Evolutionary conservation across 2,329 filamentous ascomycete genomes (phyloP).

Genomic region (Byssothecium circinans): DNA sequence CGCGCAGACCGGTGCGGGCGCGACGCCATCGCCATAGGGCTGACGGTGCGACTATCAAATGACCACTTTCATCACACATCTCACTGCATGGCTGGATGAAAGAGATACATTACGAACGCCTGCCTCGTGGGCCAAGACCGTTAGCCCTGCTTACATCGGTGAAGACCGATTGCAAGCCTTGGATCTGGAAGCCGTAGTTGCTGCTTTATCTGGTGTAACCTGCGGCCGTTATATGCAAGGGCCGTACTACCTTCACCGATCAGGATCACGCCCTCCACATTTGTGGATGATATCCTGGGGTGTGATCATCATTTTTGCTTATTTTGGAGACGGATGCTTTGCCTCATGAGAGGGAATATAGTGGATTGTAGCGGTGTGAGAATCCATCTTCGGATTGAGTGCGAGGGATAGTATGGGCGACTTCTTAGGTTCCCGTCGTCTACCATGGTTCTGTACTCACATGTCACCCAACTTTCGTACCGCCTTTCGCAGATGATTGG

Average conservation of each 20-base stretch:
- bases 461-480: no score
- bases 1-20: conserved; percentile 10
- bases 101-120: conserved; percentile 9
- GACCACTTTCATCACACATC: neutral
- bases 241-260: conserved; percentile 5
- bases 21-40: conserved; percentile 7
- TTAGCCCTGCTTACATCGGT: conserved; percentile 21
- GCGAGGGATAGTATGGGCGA: neutral
- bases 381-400: neutral
- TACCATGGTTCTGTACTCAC: no score
- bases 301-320: neutral
- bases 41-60: neutral
- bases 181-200: conserved; percentile 2
- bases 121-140: conserved; percentile 13
- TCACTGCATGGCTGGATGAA: neutral
- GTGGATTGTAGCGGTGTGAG: neutral
- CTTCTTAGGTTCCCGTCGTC: no score
- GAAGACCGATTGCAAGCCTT: conserved; percentile 6
- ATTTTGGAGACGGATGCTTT: neutral
- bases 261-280: neutral
- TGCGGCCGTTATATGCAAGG: conserved; percentile 5
- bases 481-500: no score
- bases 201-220: conserved; percentile 6
- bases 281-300: neutral
- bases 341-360: neutral